Conservation (phyloP, 1,139 yeast genomes). For the Zygotorulaspora mrakii region DNA sequence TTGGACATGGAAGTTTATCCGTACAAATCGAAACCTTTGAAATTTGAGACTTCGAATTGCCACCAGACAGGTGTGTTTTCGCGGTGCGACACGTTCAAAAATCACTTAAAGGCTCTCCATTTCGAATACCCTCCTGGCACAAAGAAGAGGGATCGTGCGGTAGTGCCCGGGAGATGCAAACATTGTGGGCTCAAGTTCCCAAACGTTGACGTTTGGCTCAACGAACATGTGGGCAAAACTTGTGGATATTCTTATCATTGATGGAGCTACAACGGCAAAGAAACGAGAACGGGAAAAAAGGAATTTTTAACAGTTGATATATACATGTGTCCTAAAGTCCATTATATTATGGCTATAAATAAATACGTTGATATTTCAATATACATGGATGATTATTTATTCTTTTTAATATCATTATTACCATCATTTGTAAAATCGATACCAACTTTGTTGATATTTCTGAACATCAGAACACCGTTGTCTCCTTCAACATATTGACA, state of each 20-base stretch:
- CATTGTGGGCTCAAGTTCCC: slow-evolving; percentile 64
- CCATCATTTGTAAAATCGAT: slow-evolving; percentile 23
- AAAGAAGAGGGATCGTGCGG: slow-evolving; percentile 66
- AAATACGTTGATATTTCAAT: no score
- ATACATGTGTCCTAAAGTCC: no score
- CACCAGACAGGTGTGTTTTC: slow-evolving; percentile 82
- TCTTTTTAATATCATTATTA: no score
- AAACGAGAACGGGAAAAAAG: no score
- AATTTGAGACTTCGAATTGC: slow-evolving; percentile 42
- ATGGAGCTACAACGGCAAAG: no score
- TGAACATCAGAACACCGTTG: slow-evolving; percentile 71
- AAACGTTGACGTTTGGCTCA: slow-evolving; percentile 77
- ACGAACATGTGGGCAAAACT: slow-evolving; percentile 61
- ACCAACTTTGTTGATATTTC: slow-evolving; percentile 63
- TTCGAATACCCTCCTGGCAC: slow-evolving; percentile 88
- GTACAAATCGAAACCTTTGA: slow-evolving; percentile 24
- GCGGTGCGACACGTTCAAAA: slow-evolving; percentile 87
- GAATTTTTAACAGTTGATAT: no score
- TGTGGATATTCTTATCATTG: slow-evolving; percentile 41
- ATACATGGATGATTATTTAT: no score
- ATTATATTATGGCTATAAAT: no score
- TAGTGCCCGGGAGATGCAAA: slow-evolving; percentile 70
- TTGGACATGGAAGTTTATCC: slow-evolving; percentile 33
- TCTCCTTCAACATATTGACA: slow-evolving; percentile 86
- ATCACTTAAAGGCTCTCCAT: slow-evolving; percentile 85